A percentile compares a stretch with the other conserved stretches of the same genome.
Conservation (phyloP, 31 red algal species). For the Asparagopsis taxiformis region DNA sequence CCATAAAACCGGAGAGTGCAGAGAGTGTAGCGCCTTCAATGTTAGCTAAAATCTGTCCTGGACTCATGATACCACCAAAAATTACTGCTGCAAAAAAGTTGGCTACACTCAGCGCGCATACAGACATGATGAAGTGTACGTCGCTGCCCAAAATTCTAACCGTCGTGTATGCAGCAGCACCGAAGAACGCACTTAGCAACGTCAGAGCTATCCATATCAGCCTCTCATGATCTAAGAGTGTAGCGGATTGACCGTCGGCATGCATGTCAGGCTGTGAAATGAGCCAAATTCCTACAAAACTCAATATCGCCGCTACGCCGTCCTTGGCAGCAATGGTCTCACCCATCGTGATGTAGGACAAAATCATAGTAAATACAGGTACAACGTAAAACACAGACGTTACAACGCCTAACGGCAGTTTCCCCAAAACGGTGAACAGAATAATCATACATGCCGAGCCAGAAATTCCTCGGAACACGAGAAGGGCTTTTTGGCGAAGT, state of each 20-base stretch:
- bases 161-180: slow-evolving; percentile 7
- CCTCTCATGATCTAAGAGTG: not conserved
- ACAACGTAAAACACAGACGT: not conserved
- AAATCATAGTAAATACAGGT: slow-evolving; percentile 15
- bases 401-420: slow-evolving; percentile 14
- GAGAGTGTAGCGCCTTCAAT: not conserved
- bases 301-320: not conserved
- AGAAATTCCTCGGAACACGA: not conserved
- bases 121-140: slow-evolving; percentile 5
- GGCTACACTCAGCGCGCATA: not conserved
- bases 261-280: slow-evolving; percentile 2
- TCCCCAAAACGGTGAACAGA: not conserved
- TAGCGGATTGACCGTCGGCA: not conserved
- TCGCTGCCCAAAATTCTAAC: not conserved
- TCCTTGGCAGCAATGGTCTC: slow-evolving; percentile 4
- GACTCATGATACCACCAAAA: slow-evolving; percentile 6
- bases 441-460: slow-evolving; percentile 3
- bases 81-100: not conserved
- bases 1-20: slow-evolving; percentile 1
- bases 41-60: not conserved
- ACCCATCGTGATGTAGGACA: slow-evolving; percentile 5
- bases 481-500: not conserved
- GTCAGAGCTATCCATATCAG: not conserved
- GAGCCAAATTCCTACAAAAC: slow-evolving; percentile 7
- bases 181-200: not conserved